Conservation (phyloP, 345 rosid genomes). For the Sisymbrium irio region DNA sequence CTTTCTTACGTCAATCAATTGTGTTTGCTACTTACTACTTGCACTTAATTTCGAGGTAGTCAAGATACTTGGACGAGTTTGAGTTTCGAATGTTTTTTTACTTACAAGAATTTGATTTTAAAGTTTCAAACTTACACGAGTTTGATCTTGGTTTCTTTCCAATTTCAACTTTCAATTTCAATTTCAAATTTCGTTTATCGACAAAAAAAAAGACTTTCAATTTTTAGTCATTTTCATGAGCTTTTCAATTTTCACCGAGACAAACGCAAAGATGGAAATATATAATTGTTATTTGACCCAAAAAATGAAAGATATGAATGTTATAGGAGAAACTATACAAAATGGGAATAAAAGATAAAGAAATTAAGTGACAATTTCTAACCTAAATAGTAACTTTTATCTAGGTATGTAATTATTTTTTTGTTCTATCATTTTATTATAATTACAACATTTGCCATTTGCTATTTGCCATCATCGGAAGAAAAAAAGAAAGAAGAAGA, state of each 20-base stretch:
- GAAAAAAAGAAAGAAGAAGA: too few relatives aligned
- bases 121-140: background rate
- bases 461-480: too few relatives aligned
- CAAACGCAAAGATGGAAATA: background rate
- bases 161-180: background rate
- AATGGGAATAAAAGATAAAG: too few relatives aligned
- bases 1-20: too few relatives aligned
- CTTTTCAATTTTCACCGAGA: background rate
- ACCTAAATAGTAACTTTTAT: too few relatives aligned
- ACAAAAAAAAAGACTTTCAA: background rate
- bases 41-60: background rate
- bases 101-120: background rate
- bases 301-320: background rate
- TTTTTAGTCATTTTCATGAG: background rate
- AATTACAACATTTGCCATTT: too few relatives aligned
- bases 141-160: background rate
- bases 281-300: too few relatives aligned
- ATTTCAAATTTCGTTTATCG: background rate
- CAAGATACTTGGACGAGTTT: background rate
- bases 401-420: too few relatives aligned
- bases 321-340: too few relatives aligned
- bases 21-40: background rate
- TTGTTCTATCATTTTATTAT: too few relatives aligned
- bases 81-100: background rate
- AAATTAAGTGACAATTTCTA: too few relatives aligned